Percentiles rank a stretch among this genome's conserved stretches.
Conservation (phyloP, 306 rosid species). For the Elaeagnus macrophylla region DNA sequence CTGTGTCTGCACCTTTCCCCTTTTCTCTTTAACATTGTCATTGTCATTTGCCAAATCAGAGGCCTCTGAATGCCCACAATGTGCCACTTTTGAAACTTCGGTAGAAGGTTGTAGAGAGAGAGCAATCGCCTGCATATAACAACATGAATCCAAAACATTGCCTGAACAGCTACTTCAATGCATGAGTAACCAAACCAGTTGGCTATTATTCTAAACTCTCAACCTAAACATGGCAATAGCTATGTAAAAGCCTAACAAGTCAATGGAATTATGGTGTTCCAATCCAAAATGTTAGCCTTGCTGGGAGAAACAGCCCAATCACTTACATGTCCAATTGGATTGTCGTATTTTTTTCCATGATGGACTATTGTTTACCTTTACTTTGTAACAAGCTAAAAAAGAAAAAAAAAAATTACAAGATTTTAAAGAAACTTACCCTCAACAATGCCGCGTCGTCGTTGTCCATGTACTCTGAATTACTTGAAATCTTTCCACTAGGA, state of each 20-base stretch:
- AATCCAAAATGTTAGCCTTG: no score
- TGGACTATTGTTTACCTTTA: no score
- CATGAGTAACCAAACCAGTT: conserved; percentile 7
- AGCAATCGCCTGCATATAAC: conserved; percentile 59
- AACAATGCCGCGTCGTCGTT: conserved; percentile 63
- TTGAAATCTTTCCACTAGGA: conserved; percentile 19
- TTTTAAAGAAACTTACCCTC: conserved; percentile 33
- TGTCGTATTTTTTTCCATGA: no score
- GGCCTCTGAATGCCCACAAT: conserved; percentile 1
- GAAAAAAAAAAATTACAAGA: background rate
- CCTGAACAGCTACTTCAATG: background rate
- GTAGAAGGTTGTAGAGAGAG: conserved; percentile 57
- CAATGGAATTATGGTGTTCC: no score
- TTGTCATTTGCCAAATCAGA: conserved; percentile 15
- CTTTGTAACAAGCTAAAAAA: no score
- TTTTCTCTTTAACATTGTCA: conserved; percentile 18
- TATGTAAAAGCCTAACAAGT: no score
- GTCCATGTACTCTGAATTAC: conserved; percentile 25
- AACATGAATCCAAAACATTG: conserved; percentile 12
- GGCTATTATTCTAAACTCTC: conserved; percentile 5
- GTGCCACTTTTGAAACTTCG: conserved; percentile 21
- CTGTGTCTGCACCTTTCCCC: conserved; percentile 24
- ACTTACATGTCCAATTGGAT: no score
- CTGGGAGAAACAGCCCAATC: no score
- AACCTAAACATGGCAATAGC: conserved; percentile 6